Evolutionary conservation across 495 filamentous ascomycete species (phyloP), one percentile per base, ranked within the genome.

Genomic region (Hypoxylon cercidicola): DNA sequence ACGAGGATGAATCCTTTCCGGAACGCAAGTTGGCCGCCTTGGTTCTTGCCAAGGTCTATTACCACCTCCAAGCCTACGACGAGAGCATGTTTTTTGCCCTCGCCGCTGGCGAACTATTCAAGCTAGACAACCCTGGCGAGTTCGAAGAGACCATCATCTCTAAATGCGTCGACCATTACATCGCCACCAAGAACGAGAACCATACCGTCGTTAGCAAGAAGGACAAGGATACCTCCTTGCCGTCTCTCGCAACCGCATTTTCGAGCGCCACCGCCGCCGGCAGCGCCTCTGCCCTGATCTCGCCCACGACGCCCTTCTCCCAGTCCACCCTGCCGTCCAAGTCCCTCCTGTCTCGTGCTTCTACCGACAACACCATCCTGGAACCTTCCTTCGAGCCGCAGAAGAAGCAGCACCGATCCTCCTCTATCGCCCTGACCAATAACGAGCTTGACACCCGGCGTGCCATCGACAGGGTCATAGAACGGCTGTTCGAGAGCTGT

Each of bases 61-160:
- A 97, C 74, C 94, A 99, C 73, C 87, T 99, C 45, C 91, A 96
- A 79, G 96, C 96, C 78, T 98, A 98, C 79, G 93, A 97, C 73
- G 95, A 98, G 84, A 97, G 93, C 76, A 98, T 99, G 96, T 89
- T 90, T 19, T 97, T 99, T 78, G 96, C 96, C 49, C 85, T 99
- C 11, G 93, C 92, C 30, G 94, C 96, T 16, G 96, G 96, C 35
- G 93, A 97, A 68, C 85, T 97, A 20, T 97, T 99, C 81, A 89
- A 95, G 80, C 83, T 99, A 56, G 90, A 97, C 64, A 86, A 89
- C 54, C 88, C 90, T 47, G 92, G 93, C 74, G 96, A 99, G 82
- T 99, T 96, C 74, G 96, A 98, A 75, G 93, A 99, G 80, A 99
- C 96, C 25, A 98, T 99, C 73, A 93, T 98, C 73, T 90, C 93